A percentile compares a stretch with the other conserved stretches of the same genome.
These are phyloP conservation scores for Martensiomyces pterosporus DNA, from an alignment of 192 early-diverging fungal genomes.

Conservation along the genomic window DNA sequence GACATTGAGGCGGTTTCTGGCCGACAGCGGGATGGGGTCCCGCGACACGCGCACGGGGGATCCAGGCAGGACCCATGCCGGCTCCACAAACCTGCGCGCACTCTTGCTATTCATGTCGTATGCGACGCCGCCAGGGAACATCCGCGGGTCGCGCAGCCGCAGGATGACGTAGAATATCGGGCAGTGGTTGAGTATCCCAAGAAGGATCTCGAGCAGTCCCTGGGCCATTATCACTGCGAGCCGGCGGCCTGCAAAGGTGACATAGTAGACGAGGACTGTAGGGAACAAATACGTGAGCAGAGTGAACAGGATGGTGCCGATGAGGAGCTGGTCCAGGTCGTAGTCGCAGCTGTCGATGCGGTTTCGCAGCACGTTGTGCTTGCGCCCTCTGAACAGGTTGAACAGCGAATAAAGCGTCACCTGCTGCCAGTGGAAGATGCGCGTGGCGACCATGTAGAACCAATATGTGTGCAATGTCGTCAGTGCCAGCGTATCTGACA, in stretches of 20 bases:
- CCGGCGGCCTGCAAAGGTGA: constrained; percentile 82
- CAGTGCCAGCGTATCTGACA: constrained; percentile 79
- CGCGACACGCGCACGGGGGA: constrained; percentile 37
- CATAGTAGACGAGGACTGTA: constrained; percentile 89
- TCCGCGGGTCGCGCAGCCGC: constrained; percentile 77
- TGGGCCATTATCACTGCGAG: constrained; percentile 77
- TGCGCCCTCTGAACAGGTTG: constrained; percentile 82
- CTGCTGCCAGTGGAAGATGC: constrained; percentile 92
- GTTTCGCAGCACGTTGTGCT: constrained; percentile 77
- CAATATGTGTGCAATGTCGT: constrained; percentile 89
- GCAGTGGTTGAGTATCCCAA: constrained; percentile 94
- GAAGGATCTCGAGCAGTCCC: constrained; percentile 73
- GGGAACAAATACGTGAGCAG: constrained; percentile 93
- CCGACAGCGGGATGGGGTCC: constrained; percentile 44
- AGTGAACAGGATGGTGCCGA: constrained; percentile 92
- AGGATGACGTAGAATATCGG: constrained; percentile 92
- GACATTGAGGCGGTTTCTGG: constrained; percentile 29
- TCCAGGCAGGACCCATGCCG: constrained; percentile 39
- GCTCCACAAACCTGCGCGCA: constrained; percentile 37
- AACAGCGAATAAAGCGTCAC: constrained; percentile 80
- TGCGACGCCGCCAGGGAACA: constrained; percentile 75
- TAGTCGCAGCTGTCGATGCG: constrained; percentile 93
- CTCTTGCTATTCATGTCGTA: constrained; percentile 22
- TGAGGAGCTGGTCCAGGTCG: constrained; percentile 87
- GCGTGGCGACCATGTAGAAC: constrained; percentile 91